phyloP scores from a whole-genome alignment of 495 filamentous ascomycete species.

The Aspergillus mulundensis region DNA sequence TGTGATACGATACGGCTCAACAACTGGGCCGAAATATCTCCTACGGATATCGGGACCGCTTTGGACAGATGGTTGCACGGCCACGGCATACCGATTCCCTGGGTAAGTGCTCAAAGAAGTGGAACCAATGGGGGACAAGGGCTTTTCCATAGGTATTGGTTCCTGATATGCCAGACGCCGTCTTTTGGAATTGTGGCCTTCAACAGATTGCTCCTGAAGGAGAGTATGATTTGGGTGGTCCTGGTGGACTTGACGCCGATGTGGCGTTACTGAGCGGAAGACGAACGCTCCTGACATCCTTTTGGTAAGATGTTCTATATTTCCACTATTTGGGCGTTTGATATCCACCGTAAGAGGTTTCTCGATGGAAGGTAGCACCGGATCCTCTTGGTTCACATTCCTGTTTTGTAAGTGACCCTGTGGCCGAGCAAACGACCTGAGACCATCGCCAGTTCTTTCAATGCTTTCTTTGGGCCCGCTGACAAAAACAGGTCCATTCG shows the following conservation, averaged over 20 bases:
- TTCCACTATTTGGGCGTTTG: slow-evolving; percentile 24
- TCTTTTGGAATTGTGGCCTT: slow-evolving; percentile 28
- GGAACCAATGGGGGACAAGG: slow-evolving; percentile 10
- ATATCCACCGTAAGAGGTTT: slow-evolving; percentile 24
- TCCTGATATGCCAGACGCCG: slow-evolving; percentile 30
- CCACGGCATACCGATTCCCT: slow-evolving; percentile 17
- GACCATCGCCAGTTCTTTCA: slow-evolving; percentile 17
- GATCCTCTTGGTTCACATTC: slow-evolving; percentile 27
- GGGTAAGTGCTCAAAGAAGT: slow-evolving; percentile 12
- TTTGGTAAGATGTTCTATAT: slow-evolving; percentile 29
- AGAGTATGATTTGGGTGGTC: slow-evolving; percentile 12
- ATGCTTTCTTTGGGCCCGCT: slow-evolving; percentile 28
- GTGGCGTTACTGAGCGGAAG: slow-evolving; percentile 36
- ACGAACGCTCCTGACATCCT: slow-evolving; percentile 29
- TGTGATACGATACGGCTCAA: slow-evolving; percentile 16
- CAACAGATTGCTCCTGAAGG: slow-evolving; percentile 11
- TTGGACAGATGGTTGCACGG: slow-evolving; percentile 16
- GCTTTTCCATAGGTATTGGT: slow-evolving; percentile 6
- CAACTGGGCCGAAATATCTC: slow-evolving; percentile 18
- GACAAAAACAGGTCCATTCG: slow-evolving; percentile 36
- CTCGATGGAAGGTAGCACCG: slow-evolving; percentile 41
- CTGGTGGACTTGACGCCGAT: slow-evolving; percentile 15
- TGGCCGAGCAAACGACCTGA: slow-evolving; percentile 17
- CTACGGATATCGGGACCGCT: slow-evolving; percentile 23
- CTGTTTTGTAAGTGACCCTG: slow-evolving; percentile 17